Conservation (phyloP, 2,329 filamentous ascomycete genomes). For the Diaporthe helianthi region DNA sequence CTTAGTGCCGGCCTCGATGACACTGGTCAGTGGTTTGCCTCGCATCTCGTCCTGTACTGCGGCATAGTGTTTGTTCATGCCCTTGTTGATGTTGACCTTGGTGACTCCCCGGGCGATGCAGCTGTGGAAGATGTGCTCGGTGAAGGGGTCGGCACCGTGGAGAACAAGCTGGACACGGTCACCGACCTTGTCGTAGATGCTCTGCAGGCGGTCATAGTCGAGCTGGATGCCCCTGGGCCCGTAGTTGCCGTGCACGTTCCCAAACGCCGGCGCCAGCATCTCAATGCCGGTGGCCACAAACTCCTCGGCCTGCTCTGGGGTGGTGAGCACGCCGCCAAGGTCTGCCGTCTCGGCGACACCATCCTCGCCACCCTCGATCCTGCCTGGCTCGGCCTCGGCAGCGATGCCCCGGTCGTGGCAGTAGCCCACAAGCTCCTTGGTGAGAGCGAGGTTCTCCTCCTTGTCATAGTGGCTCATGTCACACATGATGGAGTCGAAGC, state of each 20-base stretch:
- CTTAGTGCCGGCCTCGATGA: constrained; percentile 55
- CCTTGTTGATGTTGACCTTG: constrained; percentile 61
- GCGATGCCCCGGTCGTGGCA: constrained; percentile 70
- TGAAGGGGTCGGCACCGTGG: constrained; percentile 57
- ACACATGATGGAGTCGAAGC: constrained; percentile 76
- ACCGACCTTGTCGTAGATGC: constrained; percentile 52
- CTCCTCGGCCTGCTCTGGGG: constrained; percentile 71
- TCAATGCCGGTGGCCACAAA: constrained; percentile 77
- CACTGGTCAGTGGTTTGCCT: constrained; percentile 53
- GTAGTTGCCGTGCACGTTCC: constrained; percentile 79
- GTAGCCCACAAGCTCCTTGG: constrained; percentile 66
- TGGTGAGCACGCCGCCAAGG: constrained; percentile 63
- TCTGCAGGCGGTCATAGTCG: constrained; percentile 62
- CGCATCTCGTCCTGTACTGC: constrained; percentile 52
- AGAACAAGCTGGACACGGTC: constrained; percentile 55
- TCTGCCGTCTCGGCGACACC: constrained; percentile 68
- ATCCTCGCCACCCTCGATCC: constrained; percentile 68
- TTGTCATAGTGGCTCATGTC: constrained; percentile 76
- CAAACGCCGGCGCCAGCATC: constrained; percentile 77
- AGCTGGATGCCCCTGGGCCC: constrained; percentile 68
- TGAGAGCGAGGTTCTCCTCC: constrained; percentile 69
- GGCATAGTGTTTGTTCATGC: constrained; percentile 57
- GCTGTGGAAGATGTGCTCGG: constrained; percentile 50
- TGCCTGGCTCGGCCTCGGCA: constrained; percentile 72
- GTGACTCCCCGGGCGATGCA: constrained; percentile 55